A percentile compares a stretch with the other conserved stretches of the same genome.
Evolutionary conservation across 2,329 filamentous ascomycete genomes (phyloP).

Genomic region (Fusarium irregulare): DNA sequence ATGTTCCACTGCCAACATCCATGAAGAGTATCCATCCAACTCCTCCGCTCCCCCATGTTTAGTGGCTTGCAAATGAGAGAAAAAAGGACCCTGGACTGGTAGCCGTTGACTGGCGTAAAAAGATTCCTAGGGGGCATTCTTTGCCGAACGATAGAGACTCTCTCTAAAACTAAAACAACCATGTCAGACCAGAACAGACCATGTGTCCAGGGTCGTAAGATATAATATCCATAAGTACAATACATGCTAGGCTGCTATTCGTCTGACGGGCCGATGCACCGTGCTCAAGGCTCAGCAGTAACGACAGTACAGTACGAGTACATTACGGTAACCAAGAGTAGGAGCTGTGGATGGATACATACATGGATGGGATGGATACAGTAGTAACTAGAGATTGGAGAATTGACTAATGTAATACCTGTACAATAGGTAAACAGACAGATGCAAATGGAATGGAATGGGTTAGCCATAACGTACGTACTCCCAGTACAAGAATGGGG

Average conservation of each 20-base stretch:
- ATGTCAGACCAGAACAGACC: slow-evolving; percentile 47
- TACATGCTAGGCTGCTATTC: slow-evolving; percentile 31
- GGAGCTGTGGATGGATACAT: slow-evolving; percentile 1
- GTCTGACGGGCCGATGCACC: slow-evolving; percentile 47
- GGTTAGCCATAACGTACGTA: slow-evolving; percentile 24
- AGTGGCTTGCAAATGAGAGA: slow-evolving; percentile 13
- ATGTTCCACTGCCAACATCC: slow-evolving; percentile 1
- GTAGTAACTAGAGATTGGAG: slow-evolving; percentile 14
- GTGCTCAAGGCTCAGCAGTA: slow-evolving; percentile 34
- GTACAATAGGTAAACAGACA: not conserved
- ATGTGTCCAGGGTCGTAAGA: slow-evolving; percentile 44
- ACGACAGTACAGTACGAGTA: slow-evolving; percentile 2
- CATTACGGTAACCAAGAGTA: not conserved
- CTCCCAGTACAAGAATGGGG: slow-evolving; percentile 27
- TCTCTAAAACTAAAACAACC: slow-evolving; percentile 35
- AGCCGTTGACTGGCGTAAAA: slow-evolving; percentile 20
- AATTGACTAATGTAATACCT: slow-evolving; percentile 44
- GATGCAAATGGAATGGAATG: slow-evolving; percentile 38
- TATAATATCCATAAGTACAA: slow-evolving; percentile 6
- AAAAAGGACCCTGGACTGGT: slow-evolving; percentile 24
- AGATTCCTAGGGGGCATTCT: slow-evolving; percentile 25
- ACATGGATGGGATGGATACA: slow-evolving; percentile 1
- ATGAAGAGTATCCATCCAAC: slow-evolving; percentile 19
- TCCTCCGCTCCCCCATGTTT: slow-evolving; percentile 17
- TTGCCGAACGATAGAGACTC: slow-evolving; percentile 5